These are phyloP conservation scores for Naganishia liquefaciens DNA, from an alignment of 1,284 basidiomycete species.

Conservation along the genomic window DNA sequence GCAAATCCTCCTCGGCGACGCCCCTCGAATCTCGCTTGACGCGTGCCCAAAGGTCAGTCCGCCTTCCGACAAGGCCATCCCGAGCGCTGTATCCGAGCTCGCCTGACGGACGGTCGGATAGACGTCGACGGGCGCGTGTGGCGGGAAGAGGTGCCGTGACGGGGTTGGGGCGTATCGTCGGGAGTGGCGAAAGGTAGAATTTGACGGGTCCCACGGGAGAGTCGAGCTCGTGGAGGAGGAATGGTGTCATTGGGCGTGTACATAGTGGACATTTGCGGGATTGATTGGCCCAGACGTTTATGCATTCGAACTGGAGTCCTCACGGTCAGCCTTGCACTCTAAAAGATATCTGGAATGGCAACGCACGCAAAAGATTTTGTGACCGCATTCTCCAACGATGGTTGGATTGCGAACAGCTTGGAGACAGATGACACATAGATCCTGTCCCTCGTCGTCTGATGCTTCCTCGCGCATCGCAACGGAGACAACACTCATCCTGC, in stretches of 20 bases:
- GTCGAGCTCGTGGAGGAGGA: slow-evolving; percentile 70
- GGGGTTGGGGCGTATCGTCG: slow-evolving; percentile 58
- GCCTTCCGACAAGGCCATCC: slow-evolving; percentile 9
- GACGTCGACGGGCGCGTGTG: slow-evolving; percentile 18
- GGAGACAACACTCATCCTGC: background rate
- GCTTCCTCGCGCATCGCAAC: background rate
- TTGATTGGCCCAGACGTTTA: slow-evolving; percentile 76
- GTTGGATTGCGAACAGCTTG: slow-evolving; percentile 73
- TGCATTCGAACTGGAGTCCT: slow-evolving; percentile 68
- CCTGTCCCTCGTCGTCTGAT: slow-evolving; percentile 36
- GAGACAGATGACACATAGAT: slow-evolving; percentile 71
- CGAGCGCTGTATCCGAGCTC: slow-evolving; percentile 20
- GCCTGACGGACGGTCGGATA: background rate
- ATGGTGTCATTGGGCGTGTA: slow-evolving; percentile 68
- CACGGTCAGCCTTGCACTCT: background rate
- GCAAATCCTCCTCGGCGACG: slow-evolving; percentile 61
- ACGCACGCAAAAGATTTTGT: slow-evolving; percentile 68
- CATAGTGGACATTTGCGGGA: slow-evolving; percentile 71
- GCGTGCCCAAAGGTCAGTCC: slow-evolving; percentile 52
- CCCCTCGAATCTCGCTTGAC: slow-evolving; percentile 58
- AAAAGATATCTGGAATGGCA: background rate
- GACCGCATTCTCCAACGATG: slow-evolving; percentile 74
- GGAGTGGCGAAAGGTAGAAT: slow-evolving; percentile 70
- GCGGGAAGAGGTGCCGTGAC: slow-evolving; percentile 27
- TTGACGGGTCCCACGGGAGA: slow-evolving; percentile 42